These are phyloP conservation scores for Clonostachys rosea DNA, from an alignment of 2,329 filamentous ascomycete species.

Conservation along the genomic window DNA sequence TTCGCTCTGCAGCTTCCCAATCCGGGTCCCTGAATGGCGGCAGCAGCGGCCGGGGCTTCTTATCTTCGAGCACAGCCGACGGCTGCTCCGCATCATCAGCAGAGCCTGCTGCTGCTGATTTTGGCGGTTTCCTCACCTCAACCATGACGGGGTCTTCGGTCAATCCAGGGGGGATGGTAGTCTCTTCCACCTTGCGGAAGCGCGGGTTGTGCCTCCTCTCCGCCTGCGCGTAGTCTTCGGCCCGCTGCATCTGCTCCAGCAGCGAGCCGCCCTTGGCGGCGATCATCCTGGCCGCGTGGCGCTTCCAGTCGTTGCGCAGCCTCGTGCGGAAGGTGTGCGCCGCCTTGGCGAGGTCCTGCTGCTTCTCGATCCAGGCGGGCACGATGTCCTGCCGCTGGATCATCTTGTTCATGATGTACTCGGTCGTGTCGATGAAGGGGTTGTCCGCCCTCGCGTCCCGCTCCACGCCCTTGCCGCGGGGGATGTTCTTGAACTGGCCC, in stretches of 20 bases:
- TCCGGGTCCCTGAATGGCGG: slow-evolving; percentile 71
- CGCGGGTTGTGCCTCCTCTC: slow-evolving; percentile 64
- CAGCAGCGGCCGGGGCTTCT: slow-evolving; percentile 20
- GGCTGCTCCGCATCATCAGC: neutral
- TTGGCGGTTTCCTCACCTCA: slow-evolving; percentile 30
- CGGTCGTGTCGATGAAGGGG: slow-evolving; percentile 91
- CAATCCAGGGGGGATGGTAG: slow-evolving; percentile 36
- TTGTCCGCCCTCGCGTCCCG: slow-evolving; percentile 78
- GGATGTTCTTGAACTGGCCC: slow-evolving; percentile 83
- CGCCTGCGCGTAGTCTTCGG: slow-evolving; percentile 69
- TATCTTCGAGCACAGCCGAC: slow-evolving; percentile 5
- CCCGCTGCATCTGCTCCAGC: slow-evolving; percentile 66
- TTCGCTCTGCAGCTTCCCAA: slow-evolving; percentile 69
- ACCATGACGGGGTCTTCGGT: slow-evolving; percentile 45
- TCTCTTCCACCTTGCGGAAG: slow-evolving; percentile 31
- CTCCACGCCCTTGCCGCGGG: slow-evolving; percentile 71
- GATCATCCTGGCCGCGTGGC: slow-evolving; percentile 76
- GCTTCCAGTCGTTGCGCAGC: slow-evolving; percentile 78
- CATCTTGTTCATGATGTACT: slow-evolving; percentile 98
- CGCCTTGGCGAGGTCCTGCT: slow-evolving; percentile 77
- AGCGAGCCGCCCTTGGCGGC: slow-evolving; percentile 72
- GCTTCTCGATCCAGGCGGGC: slow-evolving; percentile 98
- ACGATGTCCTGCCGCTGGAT: slow-evolving; percentile 95
- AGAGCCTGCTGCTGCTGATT: slow-evolving; percentile 1
- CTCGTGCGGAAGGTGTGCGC: slow-evolving; percentile 66